These are phyloP conservation scores for Craterostigma plantagineum DNA, from an alignment of 257 asterid genomes.

Conservation along the genomic window DNA sequence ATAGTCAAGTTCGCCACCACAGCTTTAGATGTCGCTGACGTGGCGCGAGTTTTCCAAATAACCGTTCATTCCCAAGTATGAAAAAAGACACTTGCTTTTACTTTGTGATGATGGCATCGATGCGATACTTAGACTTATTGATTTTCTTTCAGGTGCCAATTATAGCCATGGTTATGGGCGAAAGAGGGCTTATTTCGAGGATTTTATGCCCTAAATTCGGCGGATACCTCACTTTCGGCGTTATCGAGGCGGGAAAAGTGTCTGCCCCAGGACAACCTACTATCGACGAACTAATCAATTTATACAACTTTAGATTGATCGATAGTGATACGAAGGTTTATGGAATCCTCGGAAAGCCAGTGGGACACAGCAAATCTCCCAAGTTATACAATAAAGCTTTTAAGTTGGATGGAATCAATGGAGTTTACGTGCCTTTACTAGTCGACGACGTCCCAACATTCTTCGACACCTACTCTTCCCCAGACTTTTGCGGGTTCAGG, in stretches of 20 bases:
- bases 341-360: slow-evolving; percentile 92
- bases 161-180: slow-evolving; percentile 97
- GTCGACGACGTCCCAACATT: slow-evolving; percentile 63
- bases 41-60: slow-evolving; percentile 76
- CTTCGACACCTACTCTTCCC: slow-evolving; percentile 56
- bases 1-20: slow-evolving; percentile 90
- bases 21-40: slow-evolving; percentile 71
- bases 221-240: slow-evolving; percentile 90
- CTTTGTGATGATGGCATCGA: neutral
- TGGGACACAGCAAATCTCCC: slow-evolving; percentile 94
- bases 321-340: slow-evolving; percentile 72
- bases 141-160: slow-evolving; percentile 55
- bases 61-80: slow-evolving; percentile 82
- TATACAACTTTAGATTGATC: slow-evolving; percentile 67
- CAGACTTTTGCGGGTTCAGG: slow-evolving; percentile 94
- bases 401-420: slow-evolving; percentile 54
- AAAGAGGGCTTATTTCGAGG: slow-evolving; percentile 82
- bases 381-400: slow-evolving; percentile 65
- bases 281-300: slow-evolving; percentile 46
- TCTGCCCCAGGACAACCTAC: slow-evolving; percentile 99
- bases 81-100: neutral
- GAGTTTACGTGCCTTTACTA: slow-evolving; percentile 58
- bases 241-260: slow-evolving; percentile 64
- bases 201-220: slow-evolving; percentile 88
- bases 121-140: slow-evolving; percentile 5